A percentile compares a stretch with the other conserved stretches of the same genome.
Conservation (phyloP, 2,329 filamentous ascomycete species). For the Colletotrichum sp. region DNA sequence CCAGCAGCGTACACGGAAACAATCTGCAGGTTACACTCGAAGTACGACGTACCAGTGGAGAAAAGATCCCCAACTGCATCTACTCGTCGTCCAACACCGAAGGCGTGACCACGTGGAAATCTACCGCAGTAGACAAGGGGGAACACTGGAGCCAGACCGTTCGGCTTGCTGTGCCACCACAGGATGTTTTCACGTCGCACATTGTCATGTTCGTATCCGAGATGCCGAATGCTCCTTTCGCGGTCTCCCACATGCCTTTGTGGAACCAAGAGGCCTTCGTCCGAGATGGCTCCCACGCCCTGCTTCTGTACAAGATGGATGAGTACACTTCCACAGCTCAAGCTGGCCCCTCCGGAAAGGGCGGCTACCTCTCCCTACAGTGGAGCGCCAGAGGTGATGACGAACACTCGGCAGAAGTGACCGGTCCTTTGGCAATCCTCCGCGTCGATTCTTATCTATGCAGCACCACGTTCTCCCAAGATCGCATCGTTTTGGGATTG, state of each 20-base stretch:
- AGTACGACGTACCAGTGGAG: conserved; percentile 79
- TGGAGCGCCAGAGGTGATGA: conserved; percentile 76
- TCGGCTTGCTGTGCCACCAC: conserved; percentile 76
- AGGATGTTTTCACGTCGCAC: conserved; percentile 83
- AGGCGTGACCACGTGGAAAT: conserved; percentile 85
- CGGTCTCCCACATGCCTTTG: conserved; percentile 88
- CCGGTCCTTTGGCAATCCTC: conserved; percentile 80
- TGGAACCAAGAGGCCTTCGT: conserved; percentile 94
- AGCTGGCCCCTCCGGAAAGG: conserved; percentile 70
- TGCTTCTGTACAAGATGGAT: conserved; percentile 89
- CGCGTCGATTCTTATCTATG: conserved; percentile 85
- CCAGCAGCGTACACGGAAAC: conserved; percentile 64
- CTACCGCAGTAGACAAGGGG: conserved; percentile 78
- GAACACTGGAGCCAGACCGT: conserved; percentile 90
- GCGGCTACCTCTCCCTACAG: conserved; percentile 84
- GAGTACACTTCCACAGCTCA: conserved; percentile 79
- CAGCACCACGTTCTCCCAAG: conserved; percentile 94
- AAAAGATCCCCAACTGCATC: conserved; percentile 87
- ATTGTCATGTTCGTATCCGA: conserved; percentile 90
- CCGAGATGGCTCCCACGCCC: conserved; percentile 79
- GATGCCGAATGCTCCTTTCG: conserved; percentile 86
- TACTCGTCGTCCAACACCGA: conserved; percentile 83
- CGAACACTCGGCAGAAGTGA: conserved; percentile 75
- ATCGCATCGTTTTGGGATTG: conserved; percentile 82
- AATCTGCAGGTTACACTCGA: conserved; percentile 91